These are phyloP conservation scores for Russula brevipes DNA, from an alignment of 768 basidiomycete genomes.

Conservation along the genomic window DNA sequence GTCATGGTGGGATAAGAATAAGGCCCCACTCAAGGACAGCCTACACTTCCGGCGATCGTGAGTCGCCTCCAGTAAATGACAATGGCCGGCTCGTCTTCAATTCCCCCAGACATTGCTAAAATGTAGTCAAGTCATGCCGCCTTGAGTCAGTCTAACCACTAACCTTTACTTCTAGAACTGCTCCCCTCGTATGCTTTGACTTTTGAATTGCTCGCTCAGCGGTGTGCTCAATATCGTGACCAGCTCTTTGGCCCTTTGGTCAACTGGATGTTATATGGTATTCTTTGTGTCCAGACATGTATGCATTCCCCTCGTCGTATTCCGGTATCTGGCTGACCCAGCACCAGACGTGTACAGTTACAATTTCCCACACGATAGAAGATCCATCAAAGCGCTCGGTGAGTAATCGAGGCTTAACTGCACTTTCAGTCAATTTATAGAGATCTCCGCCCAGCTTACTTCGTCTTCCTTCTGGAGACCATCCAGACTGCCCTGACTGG, in stretches of 20 bases:
- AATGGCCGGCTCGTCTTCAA: no score
- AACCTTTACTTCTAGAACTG: background rate
- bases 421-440: no score
- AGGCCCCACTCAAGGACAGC: no score
- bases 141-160: background rate
- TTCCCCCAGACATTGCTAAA: background rate
- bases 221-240: background rate
- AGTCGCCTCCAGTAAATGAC: background rate
- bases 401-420: background rate
- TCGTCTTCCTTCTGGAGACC: background rate
- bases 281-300: constrained; percentile 9
- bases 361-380: constrained; percentile 12
- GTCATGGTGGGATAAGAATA: no score
- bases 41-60: no score
- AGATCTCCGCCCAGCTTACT: no score
- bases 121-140: background rate
- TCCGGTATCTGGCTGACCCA: background rate
- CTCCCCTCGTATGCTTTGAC: background rate
- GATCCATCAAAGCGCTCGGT: constrained; percentile 6
- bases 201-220: no score
- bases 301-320: no score
- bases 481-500: background rate
- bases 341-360: constrained; percentile 9
- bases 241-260: constrained; percentile 1
- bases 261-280: constrained; percentile 7